These are phyloP conservation scores for Suillus subalutaceus DNA, from an alignment of 768 basidiomycete genomes.

Conservation along the genomic window DNA sequence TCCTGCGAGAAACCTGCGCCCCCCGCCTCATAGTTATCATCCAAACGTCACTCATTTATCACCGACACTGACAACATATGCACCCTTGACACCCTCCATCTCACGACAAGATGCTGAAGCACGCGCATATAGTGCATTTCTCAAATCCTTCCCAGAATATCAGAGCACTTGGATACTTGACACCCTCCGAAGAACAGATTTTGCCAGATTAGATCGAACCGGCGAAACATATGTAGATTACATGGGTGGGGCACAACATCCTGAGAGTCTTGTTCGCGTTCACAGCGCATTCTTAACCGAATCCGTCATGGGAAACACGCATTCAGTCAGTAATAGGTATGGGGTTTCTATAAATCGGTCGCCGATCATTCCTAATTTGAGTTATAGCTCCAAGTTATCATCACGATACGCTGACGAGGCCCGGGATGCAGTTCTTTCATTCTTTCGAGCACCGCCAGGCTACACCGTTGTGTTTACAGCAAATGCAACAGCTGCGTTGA, in stretches of 20 bases:
- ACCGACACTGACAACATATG: constrained; percentile 27
- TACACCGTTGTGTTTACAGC: constrained; percentile 84
- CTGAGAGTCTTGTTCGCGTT: constrained; percentile 72
- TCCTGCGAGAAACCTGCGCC: constrained; percentile 32
- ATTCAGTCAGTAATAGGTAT: constrained; percentile 81
- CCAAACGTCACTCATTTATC: constrained; percentile 11
- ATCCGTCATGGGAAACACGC: constrained; percentile 79
- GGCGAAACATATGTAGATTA: constrained; percentile 85
- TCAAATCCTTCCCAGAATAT: constrained; percentile 54
- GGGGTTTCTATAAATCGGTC: constrained; percentile 16
- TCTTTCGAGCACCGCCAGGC: constrained; percentile 74
- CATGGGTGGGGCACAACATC: constrained; percentile 84
- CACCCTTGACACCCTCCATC: constrained; percentile 25
- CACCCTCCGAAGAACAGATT: constrained; percentile 65
- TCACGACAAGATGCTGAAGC: constrained; percentile 38
- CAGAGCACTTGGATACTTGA: constrained; percentile 72
- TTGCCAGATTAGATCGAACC: constrained; percentile 54
- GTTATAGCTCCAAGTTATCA: constrained; percentile 67
- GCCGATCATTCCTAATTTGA: constrained; percentile 3
- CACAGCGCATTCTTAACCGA: constrained; percentile 70
- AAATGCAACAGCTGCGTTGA: constrained; percentile 79
- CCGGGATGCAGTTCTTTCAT: constrained; percentile 69
- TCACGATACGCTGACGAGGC: constrained; percentile 69
- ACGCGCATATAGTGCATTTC: constrained; percentile 52
- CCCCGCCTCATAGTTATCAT: constrained; percentile 1